These are phyloP conservation scores for Triglochin maritima DNA, from an alignment of 106 monocot species.

Conservation along the genomic window DNA sequence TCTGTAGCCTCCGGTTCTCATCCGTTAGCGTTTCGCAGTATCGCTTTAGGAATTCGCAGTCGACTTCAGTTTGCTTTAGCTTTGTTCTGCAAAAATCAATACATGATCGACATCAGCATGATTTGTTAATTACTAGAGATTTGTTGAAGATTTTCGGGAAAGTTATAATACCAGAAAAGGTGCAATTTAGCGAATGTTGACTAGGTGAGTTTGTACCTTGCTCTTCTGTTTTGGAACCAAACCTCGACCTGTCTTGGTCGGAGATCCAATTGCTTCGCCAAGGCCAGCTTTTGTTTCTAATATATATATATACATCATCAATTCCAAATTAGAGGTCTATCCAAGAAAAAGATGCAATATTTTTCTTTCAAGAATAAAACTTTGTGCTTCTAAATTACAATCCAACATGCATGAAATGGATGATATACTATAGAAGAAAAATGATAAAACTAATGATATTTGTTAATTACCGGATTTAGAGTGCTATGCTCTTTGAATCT, in stretches of 20 bases:
- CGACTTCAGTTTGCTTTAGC: constrained; percentile 34
- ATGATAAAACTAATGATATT: not conserved
- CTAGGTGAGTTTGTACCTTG: constrained; percentile 15
- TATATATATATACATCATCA: not conserved
- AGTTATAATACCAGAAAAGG: not conserved
- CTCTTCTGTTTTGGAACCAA: constrained; percentile 48
- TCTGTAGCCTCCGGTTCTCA: constrained; percentile 29
- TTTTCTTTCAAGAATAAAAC: too few species aligned
- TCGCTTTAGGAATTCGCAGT: constrained; percentile 22
- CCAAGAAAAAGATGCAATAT: not conserved
- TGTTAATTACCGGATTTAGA: constrained; percentile 24
- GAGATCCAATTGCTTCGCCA: constrained; percentile 37
- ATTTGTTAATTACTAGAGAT: too few species aligned
- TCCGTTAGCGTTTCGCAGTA: constrained; percentile 27
- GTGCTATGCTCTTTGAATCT: constrained; percentile 33
- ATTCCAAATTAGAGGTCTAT: not conserved
- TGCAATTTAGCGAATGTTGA: too few species aligned
- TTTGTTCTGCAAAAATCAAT: constrained; percentile 20
- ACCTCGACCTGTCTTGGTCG: constrained; percentile 40
- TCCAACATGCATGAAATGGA: too few species aligned
- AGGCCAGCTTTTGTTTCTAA: constrained; percentile 33
- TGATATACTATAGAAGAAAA: not conserved
- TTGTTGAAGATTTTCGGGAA: not conserved
- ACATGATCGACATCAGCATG: too few species aligned
- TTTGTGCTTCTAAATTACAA: too few species aligned